These are phyloP conservation scores for Drosera capensis DNA, from an alignment of 148 eudicot species.

Conservation along the genomic window DNA sequence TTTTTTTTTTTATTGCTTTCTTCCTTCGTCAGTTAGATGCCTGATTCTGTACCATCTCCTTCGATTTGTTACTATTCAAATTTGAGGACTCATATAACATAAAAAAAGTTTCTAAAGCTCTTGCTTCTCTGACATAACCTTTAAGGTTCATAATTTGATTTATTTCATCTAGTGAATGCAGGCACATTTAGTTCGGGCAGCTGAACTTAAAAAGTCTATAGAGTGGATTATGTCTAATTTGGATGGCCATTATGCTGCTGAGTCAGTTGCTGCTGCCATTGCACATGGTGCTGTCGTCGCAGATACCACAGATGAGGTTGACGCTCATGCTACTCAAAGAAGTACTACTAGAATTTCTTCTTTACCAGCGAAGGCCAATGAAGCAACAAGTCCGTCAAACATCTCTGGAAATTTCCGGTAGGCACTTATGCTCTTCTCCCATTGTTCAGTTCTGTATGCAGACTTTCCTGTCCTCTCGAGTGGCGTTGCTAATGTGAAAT, in stretches of 20 bases:
- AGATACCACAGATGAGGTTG: conserved; percentile 42
- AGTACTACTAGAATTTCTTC: too few relatives aligned
- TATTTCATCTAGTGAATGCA: conserved; percentile 51
- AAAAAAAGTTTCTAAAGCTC: too few relatives aligned
- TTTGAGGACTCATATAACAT: too few relatives aligned
- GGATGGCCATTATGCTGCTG: conserved; percentile 94
- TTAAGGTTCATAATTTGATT: conserved; percentile 41
- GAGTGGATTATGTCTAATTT: conserved; percentile 96
- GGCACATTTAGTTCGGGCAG: conserved; percentile 86
- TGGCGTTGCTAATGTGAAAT: too few relatives aligned
- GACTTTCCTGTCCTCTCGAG: too few relatives aligned
- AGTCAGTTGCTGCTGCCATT: conserved; percentile 94
- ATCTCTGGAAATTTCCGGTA: conserved; percentile 80
- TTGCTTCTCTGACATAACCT: too few relatives aligned
- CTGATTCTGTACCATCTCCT: too few relatives aligned
- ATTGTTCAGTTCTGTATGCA: too few relatives aligned
- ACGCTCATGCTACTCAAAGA: conserved; percentile 35
- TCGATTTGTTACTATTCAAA: too few relatives aligned
- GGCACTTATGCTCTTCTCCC: conserved; percentile 8
- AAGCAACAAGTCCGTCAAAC: conserved; percentile 37
- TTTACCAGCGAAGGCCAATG: conserved; percentile 53
- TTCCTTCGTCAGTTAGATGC: too few relatives aligned
- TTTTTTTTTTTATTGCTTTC: too few relatives aligned
- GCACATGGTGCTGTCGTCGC: conserved; percentile 69
- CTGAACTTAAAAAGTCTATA: conserved; percentile 88